Percentiles rank a stretch among this genome's conserved stretches.
Evolutionary conservation across 2,329 filamentous ascomycete species (phyloP).

Genomic region (Drechslerella dactyloides): DNA sequence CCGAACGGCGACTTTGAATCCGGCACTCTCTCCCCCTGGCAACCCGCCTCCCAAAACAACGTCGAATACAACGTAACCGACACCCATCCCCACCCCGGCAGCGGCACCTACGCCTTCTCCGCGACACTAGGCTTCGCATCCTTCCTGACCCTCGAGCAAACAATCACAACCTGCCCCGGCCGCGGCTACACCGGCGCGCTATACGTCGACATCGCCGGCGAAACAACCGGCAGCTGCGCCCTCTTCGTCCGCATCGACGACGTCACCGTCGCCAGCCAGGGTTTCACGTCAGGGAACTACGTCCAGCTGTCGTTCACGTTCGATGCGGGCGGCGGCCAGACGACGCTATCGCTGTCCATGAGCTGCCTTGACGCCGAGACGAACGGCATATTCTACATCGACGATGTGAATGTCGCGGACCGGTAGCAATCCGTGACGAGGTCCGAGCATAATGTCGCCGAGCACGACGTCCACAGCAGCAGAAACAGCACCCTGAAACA

Average conservation of each 20-base stretch:
- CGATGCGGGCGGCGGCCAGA: too few relatives aligned
- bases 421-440: too few relatives aligned
- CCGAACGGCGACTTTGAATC: conserved; percentile 30
- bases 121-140: conserved; percentile 1
- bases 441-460: too few relatives aligned
- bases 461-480: too few relatives aligned
- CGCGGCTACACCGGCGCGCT: conserved; percentile 19
- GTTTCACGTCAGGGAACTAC: too few relatives aligned
- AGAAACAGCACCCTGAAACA: too few relatives aligned
- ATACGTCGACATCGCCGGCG: conserved; percentile 9
- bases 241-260: conserved; percentile 17
- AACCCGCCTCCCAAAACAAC: background rate
- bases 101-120: conserved; percentile 7
- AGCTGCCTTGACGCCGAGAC: too few relatives aligned
- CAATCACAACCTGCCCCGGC: conserved; percentile 19
- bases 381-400: too few relatives aligned
- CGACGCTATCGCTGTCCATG: too few relatives aligned
- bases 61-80: conserved; percentile 10
- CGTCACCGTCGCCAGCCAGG: background rate
- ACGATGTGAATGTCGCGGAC: too few relatives aligned
- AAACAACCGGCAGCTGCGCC: conserved; percentile 13
- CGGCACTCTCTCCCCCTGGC: conserved; percentile 15
- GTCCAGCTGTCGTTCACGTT: too few relatives aligned
- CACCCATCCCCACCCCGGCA: conserved; percentile 7
- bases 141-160: conserved; percentile 13